Evolutionary conservation across 768 basidiomycete genomes (phyloP).

Genomic region (Termitomyces sp.): DNA sequence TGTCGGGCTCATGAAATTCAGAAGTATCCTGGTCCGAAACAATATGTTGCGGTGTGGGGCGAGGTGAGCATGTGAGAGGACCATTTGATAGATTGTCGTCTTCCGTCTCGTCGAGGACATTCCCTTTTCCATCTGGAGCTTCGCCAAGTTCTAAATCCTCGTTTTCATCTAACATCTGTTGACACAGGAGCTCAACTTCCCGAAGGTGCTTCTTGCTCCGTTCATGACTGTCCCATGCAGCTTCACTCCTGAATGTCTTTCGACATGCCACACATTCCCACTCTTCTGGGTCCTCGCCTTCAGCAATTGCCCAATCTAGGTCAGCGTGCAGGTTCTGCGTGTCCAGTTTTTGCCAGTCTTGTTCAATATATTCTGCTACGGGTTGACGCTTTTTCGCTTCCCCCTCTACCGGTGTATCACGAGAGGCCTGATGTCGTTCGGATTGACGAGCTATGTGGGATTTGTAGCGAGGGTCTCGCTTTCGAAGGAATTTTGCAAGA

Average conservation of each 20-base stretch:
- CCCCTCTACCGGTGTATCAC: slow-evolving; percentile 23
- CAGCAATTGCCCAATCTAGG: slow-evolving; percentile 70
- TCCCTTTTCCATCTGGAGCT: slow-evolving; percentile 19
- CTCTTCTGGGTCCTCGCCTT: slow-evolving; percentile 68
- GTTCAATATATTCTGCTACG: slow-evolving; percentile 59
- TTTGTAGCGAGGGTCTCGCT: slow-evolving; percentile 88
- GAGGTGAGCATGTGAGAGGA: neutral
- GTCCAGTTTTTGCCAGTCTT: slow-evolving; percentile 82
- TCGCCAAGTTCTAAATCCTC: slow-evolving; percentile 44
- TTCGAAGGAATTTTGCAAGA: slow-evolving; percentile 69
- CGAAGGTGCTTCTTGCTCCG: slow-evolving; percentile 91
- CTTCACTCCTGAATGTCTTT: slow-evolving; percentile 86
- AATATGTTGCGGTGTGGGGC: slow-evolving; percentile 1
- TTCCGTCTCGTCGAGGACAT: slow-evolving; percentile 6
- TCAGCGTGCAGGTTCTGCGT: slow-evolving; percentile 43
- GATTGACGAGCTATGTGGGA: slow-evolving; percentile 47
- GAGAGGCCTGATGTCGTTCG: slow-evolving; percentile 21
- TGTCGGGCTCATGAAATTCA: neutral
- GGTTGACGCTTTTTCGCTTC: slow-evolving; percentile 21
- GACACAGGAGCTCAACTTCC: slow-evolving; percentile 73
- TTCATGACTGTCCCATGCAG: slow-evolving; percentile 95
- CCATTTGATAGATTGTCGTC: slow-evolving; percentile 8
- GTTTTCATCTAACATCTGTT: slow-evolving; percentile 75
- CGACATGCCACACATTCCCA: slow-evolving; percentile 96
- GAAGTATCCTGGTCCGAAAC: neutral